Percentiles rank a stretch among this genome's conserved stretches.
These are phyloP conservation scores for Galerina sulciceps DNA, from an alignment of 768 basidiomycete genomes.

Conservation along the genomic window DNA sequence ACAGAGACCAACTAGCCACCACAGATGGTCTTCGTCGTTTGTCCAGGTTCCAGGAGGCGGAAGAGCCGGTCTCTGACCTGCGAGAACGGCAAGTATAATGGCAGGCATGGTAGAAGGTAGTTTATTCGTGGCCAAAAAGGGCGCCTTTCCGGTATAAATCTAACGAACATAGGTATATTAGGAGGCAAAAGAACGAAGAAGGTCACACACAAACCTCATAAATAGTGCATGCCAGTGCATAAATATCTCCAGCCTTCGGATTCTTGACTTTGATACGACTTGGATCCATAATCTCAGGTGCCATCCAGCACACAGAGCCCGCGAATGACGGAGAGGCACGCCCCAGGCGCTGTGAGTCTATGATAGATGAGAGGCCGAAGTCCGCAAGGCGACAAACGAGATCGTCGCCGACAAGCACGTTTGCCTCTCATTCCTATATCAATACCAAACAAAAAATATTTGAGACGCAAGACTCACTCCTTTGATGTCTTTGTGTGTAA, in stretches of 20 bases:
- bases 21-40: slow-evolving; percentile 13
- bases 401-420: slow-evolving; percentile 23
- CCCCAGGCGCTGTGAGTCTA: slow-evolving; percentile 18
- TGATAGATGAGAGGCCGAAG: slow-evolving; percentile 24
- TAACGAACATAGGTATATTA: neutral
- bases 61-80: slow-evolving; percentile 4
- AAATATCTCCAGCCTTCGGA: slow-evolving; percentile 21
- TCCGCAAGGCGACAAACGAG: slow-evolving; percentile 23
- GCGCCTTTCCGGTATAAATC: slow-evolving; percentile 17
- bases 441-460: neutral
- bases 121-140: slow-evolving; percentile 1
- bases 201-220: slow-evolving; percentile 15
- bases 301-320: slow-evolving; percentile 22
- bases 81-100: slow-evolving; percentile 13
- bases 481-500: slow-evolving; percentile 46
- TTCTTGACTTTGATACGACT: neutral
- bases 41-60: slow-evolving; percentile 21
- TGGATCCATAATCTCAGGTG: slow-evolving; percentile 22
- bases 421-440: slow-evolving; percentile 4
- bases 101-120: neutral
- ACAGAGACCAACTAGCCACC: slow-evolving; percentile 20
- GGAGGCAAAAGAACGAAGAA: neutral
- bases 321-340: slow-evolving; percentile 6
- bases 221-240: slow-evolving; percentile 23
- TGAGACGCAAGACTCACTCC: slow-evolving; percentile 13